Conservation (phyloP, 768 basidiomycete species). For the Boletus pseudo-olivaceus region DNA sequence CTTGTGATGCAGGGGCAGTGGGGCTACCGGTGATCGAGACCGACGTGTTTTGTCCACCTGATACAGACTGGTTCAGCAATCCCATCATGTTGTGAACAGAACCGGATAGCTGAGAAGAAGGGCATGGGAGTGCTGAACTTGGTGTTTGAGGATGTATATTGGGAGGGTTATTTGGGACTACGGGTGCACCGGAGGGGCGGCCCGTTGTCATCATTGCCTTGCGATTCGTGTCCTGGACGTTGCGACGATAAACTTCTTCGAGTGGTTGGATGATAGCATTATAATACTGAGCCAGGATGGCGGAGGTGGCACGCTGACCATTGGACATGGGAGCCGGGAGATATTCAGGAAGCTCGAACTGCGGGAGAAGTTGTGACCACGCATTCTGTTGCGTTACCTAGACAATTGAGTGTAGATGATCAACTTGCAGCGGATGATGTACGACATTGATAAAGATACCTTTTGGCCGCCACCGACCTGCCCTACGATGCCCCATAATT, state of each 20-base stretch:
- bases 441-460: slow-evolving; percentile 40
- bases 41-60: slow-evolving; percentile 17
- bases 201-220: slow-evolving; percentile 45
- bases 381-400: slow-evolving; percentile 51
- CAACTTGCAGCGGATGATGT: slow-evolving; percentile 14
- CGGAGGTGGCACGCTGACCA: slow-evolving; percentile 48
- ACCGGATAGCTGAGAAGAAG: slow-evolving; percentile 20
- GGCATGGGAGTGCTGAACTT: slow-evolving; percentile 7
- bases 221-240: slow-evolving; percentile 56
- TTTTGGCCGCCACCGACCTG: slow-evolving; percentile 58
- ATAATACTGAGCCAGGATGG: slow-evolving; percentile 57
- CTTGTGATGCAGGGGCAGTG: slow-evolving; percentile 22
- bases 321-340: slow-evolving; percentile 44
- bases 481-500: slow-evolving; percentile 60
- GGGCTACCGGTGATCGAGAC: slow-evolving; percentile 25
- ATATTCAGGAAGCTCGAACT: slow-evolving; percentile 61
- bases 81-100: slow-evolving; percentile 23
- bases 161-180: slow-evolving; percentile 13
- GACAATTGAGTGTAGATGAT: slow-evolving; percentile 4
- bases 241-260: slow-evolving; percentile 67
- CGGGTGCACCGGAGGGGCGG: slow-evolving; percentile 25
- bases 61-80: slow-evolving; percentile 23
- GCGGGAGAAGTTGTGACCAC: slow-evolving; percentile 53
- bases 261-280: slow-evolving; percentile 62
- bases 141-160: slow-evolving; percentile 16